These are phyloP conservation scores for Eimeria sp. DNA, from an alignment of 169 alveolate genomes.

Conservation along the genomic window DNA sequence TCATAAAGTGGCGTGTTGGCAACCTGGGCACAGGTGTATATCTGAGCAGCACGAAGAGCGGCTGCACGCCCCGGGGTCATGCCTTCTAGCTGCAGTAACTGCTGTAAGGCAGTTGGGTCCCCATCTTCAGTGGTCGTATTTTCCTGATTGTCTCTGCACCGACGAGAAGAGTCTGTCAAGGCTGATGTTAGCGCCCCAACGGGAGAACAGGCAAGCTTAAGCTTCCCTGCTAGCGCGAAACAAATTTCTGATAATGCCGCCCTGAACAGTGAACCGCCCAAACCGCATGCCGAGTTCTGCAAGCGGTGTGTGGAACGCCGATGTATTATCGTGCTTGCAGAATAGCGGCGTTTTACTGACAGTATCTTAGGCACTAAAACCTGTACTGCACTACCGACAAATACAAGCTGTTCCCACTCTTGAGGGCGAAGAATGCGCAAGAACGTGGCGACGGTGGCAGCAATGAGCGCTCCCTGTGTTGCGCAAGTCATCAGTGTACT, in stretches of 20 bases:
- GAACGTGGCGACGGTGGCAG: constrained; percentile 63
- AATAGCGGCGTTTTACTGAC: not conserved
- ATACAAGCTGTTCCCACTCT: not conserved
- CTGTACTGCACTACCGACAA: not conserved
- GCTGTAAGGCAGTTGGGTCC: constrained; percentile 26
- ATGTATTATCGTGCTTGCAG: not conserved
- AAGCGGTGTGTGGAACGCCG: too few relatives aligned
- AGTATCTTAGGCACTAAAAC: not conserved
- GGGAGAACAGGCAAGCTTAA: constrained; percentile 56
- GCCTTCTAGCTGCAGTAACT: constrained; percentile 63
- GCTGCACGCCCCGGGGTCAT: constrained; percentile 56
- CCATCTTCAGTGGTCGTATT: not conserved
- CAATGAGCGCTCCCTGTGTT: constrained; percentile 58
- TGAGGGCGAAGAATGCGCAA: constrained; percentile 65
- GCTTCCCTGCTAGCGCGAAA: constrained; percentile 51
- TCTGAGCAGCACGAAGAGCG: constrained; percentile 46
- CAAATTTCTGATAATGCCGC: constrained; percentile 61
- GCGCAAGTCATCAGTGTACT: constrained; percentile 44
- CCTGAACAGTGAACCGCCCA: constrained; percentile 4
- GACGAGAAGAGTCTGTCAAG: constrained; percentile 1
- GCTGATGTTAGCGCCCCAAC: constrained; percentile 30
- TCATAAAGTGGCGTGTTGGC: constrained; percentile 25
- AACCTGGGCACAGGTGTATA: constrained; percentile 29
- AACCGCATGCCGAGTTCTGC: not conserved
- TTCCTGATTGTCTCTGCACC: not conserved